These are phyloP conservation scores for Rubia peregrina DNA, from an alignment of 305 asterid species.

Conservation along the genomic window DNA sequence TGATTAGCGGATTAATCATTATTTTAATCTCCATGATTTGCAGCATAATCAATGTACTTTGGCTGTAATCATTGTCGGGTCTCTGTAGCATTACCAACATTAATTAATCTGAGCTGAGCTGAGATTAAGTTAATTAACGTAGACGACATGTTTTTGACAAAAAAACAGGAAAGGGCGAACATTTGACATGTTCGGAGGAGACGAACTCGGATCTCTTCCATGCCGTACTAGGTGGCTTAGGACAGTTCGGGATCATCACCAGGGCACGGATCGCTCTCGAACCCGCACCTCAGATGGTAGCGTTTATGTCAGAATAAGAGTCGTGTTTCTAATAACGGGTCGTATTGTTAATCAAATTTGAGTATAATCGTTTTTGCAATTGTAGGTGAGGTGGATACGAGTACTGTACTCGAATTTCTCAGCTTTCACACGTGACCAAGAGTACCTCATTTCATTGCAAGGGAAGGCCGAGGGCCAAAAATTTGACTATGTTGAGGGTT, in stretches of 20 bases:
- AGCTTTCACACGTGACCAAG: slow-evolving; percentile 65
- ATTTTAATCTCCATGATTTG: slow-evolving; percentile 17
- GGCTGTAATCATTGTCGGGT: slow-evolving; percentile 15
- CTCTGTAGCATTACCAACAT: neutral
- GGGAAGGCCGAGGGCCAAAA: slow-evolving; percentile 30
- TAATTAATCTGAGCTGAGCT: no score
- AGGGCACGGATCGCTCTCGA: slow-evolving; percentile 78
- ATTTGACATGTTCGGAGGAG: slow-evolving; percentile 53
- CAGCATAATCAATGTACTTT: slow-evolving; percentile 16
- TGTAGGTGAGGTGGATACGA: slow-evolving; percentile 77
- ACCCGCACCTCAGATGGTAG: slow-evolving; percentile 66
- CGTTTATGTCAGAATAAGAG: slow-evolving; percentile 24
- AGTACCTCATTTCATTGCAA: slow-evolving; percentile 52
- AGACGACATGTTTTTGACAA: no score
- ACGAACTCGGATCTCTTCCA: slow-evolving; percentile 53
- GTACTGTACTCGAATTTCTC: slow-evolving; percentile 60
- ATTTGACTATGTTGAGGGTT: slow-evolving; percentile 76
- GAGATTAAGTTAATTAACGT: no score
- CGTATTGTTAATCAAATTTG: neutral
- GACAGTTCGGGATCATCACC: slow-evolving; percentile 80
- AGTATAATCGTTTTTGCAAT: neutral
- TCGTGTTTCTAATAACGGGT: slow-evolving; percentile 24
- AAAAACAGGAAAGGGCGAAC: slow-evolving; percentile 71
- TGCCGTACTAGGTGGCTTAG: slow-evolving; percentile 76
- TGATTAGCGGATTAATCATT: neutral